Evolutionary conservation across 805 yeast genomes (phyloP).

Genomic region (Saturnispora bothae): DNA sequence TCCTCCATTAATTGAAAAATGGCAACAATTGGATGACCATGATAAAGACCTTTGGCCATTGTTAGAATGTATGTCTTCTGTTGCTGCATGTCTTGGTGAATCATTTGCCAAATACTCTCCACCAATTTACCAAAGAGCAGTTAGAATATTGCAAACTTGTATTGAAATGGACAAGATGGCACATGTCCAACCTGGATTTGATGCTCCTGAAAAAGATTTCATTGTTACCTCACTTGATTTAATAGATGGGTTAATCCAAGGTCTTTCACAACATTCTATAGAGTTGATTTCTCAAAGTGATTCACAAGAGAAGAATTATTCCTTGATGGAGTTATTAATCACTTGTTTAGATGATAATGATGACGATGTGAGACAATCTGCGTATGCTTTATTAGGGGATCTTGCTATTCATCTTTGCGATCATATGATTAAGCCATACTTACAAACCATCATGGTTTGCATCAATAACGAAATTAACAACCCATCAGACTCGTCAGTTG

Average conservation of each 20-base stretch:
- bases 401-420: conserved; percentile 53
- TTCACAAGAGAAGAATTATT: conserved; percentile 13
- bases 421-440: conserved; percentile 34
- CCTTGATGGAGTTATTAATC: conserved; percentile 50
- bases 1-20: conserved; percentile 74
- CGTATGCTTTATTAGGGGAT: conserved; percentile 86
- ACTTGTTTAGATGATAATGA: conserved; percentile 64
- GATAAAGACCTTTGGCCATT: conserved; percentile 87
- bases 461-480: conserved; percentile 60
- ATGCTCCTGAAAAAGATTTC: conserved; percentile 83
- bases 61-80: conserved; percentile 83
- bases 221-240: conserved; percentile 81
- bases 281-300: conserved; percentile 35
- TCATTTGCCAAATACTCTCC: conserved; percentile 81
- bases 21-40: conserved; percentile 66
- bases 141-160: conserved; percentile 56
- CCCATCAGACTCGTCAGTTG: conserved; percentile 34
- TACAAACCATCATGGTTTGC: conserved; percentile 47
- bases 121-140: conserved; percentile 73
- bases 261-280: conserved; percentile 54
- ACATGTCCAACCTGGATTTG: conserved; percentile 53
- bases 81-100: conserved; percentile 81
- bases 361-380: conserved; percentile 88
- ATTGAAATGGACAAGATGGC: conserved; percentile 57
- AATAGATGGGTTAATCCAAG: conserved; percentile 88